Evolutionary conservation across 352 stramenopile genomes (phyloP).

Genomic region (Phytophthora syringae): DNA sequence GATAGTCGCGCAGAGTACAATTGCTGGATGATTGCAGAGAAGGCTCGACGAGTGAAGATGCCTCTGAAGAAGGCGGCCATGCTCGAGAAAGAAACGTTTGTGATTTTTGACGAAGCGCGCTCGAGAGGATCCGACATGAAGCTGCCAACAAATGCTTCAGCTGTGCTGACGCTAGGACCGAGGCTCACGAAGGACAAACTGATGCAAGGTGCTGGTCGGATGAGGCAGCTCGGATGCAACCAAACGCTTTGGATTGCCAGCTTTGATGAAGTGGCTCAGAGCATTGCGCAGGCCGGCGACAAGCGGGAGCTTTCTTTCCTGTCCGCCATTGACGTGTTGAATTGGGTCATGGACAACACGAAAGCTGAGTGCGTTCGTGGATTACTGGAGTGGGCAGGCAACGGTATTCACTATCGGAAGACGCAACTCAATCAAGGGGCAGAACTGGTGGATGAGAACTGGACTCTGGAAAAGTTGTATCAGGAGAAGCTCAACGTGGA

Average conservation of each 20-base stretch:
- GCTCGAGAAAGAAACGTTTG: conserved; percentile 83
- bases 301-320: not conserved
- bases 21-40: conserved; percentile 85
- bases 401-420: conserved; percentile 72
- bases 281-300: conserved; percentile 34
- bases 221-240: conserved; percentile 75
- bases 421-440: conserved; percentile 21
- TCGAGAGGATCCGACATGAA: conserved; percentile 91
- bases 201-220: conserved; percentile 90
- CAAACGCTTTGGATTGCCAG: conserved; percentile 78
- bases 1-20: conserved; percentile 56
- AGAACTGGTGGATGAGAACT: conserved; percentile 61
- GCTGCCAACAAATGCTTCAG: conserved; percentile 59
- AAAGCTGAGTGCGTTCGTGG: conserved; percentile 63
- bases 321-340: conserved; percentile 54
- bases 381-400: conserved; percentile 79
- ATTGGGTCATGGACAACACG: conserved; percentile 91
- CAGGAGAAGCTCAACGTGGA: conserved; percentile 17
- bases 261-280: conserved; percentile 70
- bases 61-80: conserved; percentile 72
- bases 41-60: conserved; percentile 43
- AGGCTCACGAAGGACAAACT: conserved; percentile 92
- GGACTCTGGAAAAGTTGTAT: conserved; percentile 52
- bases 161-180: conserved; percentile 84
- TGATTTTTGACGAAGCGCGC: conserved; percentile 91